Evolutionary conservation across 139 green algal species (phyloP).

Genomic region (Picochlorum sp.): DNA sequence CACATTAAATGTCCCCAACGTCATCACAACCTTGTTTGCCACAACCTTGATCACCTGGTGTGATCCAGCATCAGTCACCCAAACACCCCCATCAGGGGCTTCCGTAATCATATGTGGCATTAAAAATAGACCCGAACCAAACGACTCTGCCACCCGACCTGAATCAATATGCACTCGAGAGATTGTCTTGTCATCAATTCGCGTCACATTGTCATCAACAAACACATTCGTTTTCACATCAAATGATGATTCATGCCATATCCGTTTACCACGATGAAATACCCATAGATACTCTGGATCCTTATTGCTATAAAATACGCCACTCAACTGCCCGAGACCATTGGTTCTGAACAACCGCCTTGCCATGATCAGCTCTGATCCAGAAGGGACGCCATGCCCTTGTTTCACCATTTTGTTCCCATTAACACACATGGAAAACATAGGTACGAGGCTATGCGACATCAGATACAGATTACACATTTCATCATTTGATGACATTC

Average conservation of each 20-base stretch:
- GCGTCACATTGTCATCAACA: conserved; percentile 29
- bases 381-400: background rate
- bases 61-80: conserved; percentile 44
- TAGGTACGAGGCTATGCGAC: conserved; percentile 33
- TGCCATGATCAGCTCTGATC: background rate
- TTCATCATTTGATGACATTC: conserved; percentile 46
- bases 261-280: conserved; percentile 46
- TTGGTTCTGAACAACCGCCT: background rate
- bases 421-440: conserved; percentile 38
- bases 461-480: conserved; percentile 95
- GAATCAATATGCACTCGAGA: conserved; percentile 18
- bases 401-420: background rate
- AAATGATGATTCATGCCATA: conserved; percentile 47
- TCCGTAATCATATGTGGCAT: conserved; percentile 80
- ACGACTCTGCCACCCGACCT: conserved; percentile 12
- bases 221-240: conserved; percentile 11
- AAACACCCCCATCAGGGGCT: conserved; percentile 57
- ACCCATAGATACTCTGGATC: conserved; percentile 52
- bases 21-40: conserved; percentile 41
- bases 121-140: conserved; percentile 43
- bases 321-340: conserved; percentile 25
- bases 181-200: conserved; percentile 25
- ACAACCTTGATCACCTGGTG: conserved; percentile 62
- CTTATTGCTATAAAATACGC: conserved; percentile 3
- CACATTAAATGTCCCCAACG: conserved; percentile 34